These are phyloP conservation scores for Beta macrorhiza DNA, from an alignment of 179 eudicot genomes.

Conservation along the genomic window DNA sequence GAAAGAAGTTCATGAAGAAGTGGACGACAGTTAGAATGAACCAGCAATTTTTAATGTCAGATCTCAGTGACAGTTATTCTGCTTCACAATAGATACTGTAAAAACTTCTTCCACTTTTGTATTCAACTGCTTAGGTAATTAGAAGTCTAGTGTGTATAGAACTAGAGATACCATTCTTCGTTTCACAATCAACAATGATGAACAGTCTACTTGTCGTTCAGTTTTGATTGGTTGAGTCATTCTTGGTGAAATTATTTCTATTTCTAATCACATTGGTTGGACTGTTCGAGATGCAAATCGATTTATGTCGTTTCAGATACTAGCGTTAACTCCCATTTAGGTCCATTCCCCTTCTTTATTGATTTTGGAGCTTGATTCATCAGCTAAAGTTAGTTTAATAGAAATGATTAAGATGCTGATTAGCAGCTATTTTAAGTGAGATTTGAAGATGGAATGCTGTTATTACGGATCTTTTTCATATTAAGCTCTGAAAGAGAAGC, in stretches of 20 bases:
- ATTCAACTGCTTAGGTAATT: neutral
- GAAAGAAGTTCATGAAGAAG: slow-evolving; percentile 7
- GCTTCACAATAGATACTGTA: neutral
- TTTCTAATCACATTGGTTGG: too few relatives aligned
- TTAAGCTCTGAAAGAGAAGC: neutral
- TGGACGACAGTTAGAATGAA: neutral
- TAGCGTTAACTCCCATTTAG: too few relatives aligned
- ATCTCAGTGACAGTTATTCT: neutral
- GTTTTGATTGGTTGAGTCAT: neutral
- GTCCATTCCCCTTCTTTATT: too few relatives aligned
- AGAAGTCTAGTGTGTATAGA: too few relatives aligned
- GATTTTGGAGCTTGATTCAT: too few relatives aligned
- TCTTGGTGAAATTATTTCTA: too few relatives aligned
- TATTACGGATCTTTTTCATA: neutral
- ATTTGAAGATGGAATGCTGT: too few relatives aligned
- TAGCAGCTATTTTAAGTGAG: too few relatives aligned
- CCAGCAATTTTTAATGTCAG: neutral
- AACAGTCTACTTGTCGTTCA: neutral
- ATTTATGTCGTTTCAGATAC: too few relatives aligned
- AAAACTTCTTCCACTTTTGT: neutral
- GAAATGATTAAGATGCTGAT: too few relatives aligned
- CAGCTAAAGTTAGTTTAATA: too few relatives aligned
- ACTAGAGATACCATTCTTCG: neutral
- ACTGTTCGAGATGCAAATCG: too few relatives aligned
- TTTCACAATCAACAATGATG: neutral